Base-by-base conservation (phyloP, 768 basidiomycete genomes). In the Crepidotus variabilis region DNA sequence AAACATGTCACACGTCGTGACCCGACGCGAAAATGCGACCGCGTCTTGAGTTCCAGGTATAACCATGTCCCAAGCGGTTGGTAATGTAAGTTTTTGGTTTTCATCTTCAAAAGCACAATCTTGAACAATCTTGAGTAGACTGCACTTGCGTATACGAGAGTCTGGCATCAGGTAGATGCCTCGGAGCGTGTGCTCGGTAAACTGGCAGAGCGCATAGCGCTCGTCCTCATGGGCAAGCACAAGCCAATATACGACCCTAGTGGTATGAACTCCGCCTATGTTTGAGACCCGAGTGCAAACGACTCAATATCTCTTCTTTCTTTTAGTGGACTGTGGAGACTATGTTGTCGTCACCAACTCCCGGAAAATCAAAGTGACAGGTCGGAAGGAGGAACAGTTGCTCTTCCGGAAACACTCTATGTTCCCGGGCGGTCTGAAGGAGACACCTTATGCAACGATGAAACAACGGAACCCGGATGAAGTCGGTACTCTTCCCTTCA, bases 191-290 rank as follows among this genome's bases (percentile, higher is more conserved):
- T 94, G n/a, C 80, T 98, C 16, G 97, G 97, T 68, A 93, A 95
- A 78, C 82, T 98, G 9, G 95, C 97, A 6, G 88, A 91, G 64
- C 82, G 93, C 34, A 97, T 99, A 63, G 96, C 97, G 2, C 82
- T 92, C 56, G 94, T 94, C 32, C 80, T 99, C 47, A 98, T 98
- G 96, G 97, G 96, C 67, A 99, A 98, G 75, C 94, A 98, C 72
- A 99, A 98, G 68, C 95, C 96, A 6, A 92, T 95, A 39, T 98
- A 92, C 65, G 94, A 98, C 72, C 93, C 92, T 9, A 82, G 88
- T 61, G 84, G 96, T 94, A 59, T 57, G 88, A 28, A 28, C 28
- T 28, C 28, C 28, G 28, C 8, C 28, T 28, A 28, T 28, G 28
- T 28, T 28, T 28, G 28, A 28, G 28, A 28, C 3, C 28, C 28